phyloP scores from a whole-genome alignment of 2,329 filamentous ascomycete genomes.

The Capronia americana region DNA sequence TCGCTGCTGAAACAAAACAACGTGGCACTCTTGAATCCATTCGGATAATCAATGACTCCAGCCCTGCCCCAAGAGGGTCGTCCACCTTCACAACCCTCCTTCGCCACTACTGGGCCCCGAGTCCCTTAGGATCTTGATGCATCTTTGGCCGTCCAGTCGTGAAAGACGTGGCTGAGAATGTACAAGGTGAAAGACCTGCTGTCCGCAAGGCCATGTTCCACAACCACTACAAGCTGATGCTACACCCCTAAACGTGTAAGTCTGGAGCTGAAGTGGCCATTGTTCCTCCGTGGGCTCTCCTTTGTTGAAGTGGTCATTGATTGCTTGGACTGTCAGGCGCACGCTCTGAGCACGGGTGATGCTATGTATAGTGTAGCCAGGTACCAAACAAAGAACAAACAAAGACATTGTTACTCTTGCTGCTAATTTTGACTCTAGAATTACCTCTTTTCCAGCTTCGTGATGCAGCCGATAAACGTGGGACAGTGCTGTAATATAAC shows the following conservation, averaged over 20 bases:
- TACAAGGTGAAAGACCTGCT: no score
- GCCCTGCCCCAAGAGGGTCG: background rate
- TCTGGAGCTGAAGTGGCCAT: background rate
- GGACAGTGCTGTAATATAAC: background rate
- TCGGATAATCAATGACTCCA: background rate
- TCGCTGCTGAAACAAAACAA: no score
- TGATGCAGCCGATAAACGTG: background rate
- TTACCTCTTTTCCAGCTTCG: background rate
- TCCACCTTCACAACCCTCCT: slow-evolving; percentile 2
- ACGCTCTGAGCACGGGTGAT: background rate
- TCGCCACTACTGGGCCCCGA: background rate
- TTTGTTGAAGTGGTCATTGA: slow-evolving; percentile 1
- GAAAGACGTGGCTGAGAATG: no score
- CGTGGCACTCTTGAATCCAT: background rate
- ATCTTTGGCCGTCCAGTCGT: no score
- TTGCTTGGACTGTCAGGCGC: background rate
- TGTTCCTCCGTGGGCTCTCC: background rate
- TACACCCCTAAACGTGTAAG: background rate
- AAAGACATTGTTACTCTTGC: slow-evolving; percentile 5
- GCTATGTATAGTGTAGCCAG: background rate
- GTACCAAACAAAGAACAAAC: slow-evolving; percentile 6
- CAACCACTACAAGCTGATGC: background rate
- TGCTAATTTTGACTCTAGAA: background rate
- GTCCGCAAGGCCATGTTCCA: background rate
- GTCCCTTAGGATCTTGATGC: no score